Conservation (phyloP, 108 stramenopile genomes). For the Nitzschia inconspicua region DNA sequence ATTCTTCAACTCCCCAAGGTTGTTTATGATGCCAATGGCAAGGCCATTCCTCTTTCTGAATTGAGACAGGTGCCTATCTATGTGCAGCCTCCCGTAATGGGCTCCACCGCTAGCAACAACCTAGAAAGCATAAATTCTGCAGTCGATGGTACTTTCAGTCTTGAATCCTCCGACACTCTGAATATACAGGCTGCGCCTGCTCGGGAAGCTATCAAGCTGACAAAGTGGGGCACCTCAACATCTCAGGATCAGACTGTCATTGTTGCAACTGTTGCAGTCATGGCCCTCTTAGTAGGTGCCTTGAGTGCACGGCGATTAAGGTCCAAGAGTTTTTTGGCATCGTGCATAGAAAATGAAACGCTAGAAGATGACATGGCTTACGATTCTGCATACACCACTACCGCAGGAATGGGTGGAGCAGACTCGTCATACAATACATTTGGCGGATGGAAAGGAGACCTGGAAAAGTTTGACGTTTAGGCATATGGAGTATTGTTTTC, state of each 20-base stretch:
- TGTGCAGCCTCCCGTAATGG: conserved; percentile 19
- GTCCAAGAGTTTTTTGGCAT: conserved; percentile 39
- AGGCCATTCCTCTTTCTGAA: conserved; percentile 15
- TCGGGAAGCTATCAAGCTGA: conserved; percentile 1
- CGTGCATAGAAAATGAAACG: conserved; percentile 76
- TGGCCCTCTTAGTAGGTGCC: conserved; percentile 79
- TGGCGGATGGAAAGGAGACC: conserved; percentile 61
- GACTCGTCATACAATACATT: conserved; percentile 51
- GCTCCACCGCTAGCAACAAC: not conserved
- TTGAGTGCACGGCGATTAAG: conserved; percentile 60
- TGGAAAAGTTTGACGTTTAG: conserved; percentile 89
- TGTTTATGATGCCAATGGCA: conserved; percentile 39
- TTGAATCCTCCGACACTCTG: not conserved
- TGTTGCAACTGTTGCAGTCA: conserved; percentile 73
- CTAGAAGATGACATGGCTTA: conserved; percentile 64
- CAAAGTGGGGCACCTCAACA: conserved; percentile 23
- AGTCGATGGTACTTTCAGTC: not conserved
- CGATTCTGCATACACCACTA: conserved; percentile 48
- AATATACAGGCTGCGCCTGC: not conserved
- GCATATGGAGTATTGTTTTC: too few species aligned
- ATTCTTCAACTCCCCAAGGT: conserved; percentile 24
- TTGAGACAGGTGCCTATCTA: conserved; percentile 20
- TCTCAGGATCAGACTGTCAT: conserved; percentile 66
- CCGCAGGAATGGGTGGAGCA: conserved; percentile 15
- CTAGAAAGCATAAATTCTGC: not conserved